These are phyloP conservation scores for Rhinocladiella mackenziei DNA, from an alignment of 2,329 filamentous ascomycete genomes.

Conservation along the genomic window DNA sequence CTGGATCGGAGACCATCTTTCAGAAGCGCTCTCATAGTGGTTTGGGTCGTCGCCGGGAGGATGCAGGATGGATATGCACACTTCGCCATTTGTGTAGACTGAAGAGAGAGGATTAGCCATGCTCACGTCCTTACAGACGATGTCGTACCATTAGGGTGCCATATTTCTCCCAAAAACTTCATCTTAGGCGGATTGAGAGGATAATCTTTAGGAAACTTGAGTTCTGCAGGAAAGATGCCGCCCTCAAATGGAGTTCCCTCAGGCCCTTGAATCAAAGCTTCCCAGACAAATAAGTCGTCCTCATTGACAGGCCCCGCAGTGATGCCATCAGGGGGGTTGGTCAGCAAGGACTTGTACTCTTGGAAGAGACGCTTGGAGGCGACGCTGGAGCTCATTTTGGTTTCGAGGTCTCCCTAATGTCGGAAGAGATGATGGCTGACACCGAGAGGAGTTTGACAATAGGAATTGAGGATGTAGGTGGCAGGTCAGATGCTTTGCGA, in stretches of 20 bases:
- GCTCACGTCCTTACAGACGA: neutral
- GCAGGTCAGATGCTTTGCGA: no score
- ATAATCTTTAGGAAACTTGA: slow-evolving; percentile 94
- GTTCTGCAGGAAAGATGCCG: slow-evolving; percentile 88
- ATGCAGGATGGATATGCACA: slow-evolving; percentile 98
- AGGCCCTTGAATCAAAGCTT: slow-evolving; percentile 91
- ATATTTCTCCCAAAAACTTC: slow-evolving; percentile 90
- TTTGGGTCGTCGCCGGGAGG: slow-evolving; percentile 95
- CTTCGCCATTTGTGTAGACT: slow-evolving; percentile 89
- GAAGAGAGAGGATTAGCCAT: slow-evolving; percentile 4
- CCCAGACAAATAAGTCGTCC: slow-evolving; percentile 94
- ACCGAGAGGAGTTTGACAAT: no score
- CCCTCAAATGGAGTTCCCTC: slow-evolving; percentile 95
- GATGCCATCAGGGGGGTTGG: slow-evolving; percentile 95
- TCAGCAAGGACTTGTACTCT: slow-evolving; percentile 91
- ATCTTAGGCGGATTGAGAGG: slow-evolving; percentile 94
- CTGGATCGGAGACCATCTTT: slow-evolving; percentile 95
- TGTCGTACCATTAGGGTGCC: slow-evolving; percentile 87
- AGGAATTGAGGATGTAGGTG: no score
- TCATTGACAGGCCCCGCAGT: slow-evolving; percentile 88
- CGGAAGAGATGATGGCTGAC: no score
- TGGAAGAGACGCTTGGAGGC: slow-evolving; percentile 78
- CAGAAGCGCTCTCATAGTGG: slow-evolving; percentile 93
- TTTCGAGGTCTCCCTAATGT: neutral
- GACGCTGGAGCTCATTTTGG: slow-evolving; percentile 47